Percentiles rank a stretch among this genome's conserved stretches.
These are phyloP conservation scores for Geotrichum siamense DNA, from an alignment of 1,139 yeast species.

Conservation along the genomic window DNA sequence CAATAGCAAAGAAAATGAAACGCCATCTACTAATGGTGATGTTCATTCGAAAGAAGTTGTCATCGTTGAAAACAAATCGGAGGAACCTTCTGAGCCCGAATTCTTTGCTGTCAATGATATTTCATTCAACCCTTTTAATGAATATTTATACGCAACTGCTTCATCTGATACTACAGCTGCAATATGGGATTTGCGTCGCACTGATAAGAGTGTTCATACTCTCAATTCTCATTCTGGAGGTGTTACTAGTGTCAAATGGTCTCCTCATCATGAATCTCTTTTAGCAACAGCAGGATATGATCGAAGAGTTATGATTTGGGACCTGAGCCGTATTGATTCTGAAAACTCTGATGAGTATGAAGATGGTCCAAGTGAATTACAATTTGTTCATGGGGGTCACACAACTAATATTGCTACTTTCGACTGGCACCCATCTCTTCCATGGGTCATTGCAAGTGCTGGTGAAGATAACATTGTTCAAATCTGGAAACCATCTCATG, in stretches of 20 bases:
- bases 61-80: constrained; percentile 14
- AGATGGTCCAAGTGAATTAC: constrained; percentile 36
- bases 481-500: constrained; percentile 53
- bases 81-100: constrained; percentile 40
- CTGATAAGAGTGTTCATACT: constrained; percentile 21
- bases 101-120: constrained; percentile 54
- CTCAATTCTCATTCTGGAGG: constrained; percentile 22
- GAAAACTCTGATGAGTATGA: constrained; percentile 30
- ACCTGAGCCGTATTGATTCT: constrained; percentile 39
- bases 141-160: constrained; percentile 59
- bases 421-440: constrained; percentile 76
- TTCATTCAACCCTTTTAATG: constrained; percentile 52
- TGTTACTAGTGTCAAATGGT: constrained; percentile 48
- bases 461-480: constrained; percentile 86
- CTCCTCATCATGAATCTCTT: constrained; percentile 50
- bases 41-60: neutral
- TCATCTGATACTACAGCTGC: constrained; percentile 52
- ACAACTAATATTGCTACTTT: constrained; percentile 80
- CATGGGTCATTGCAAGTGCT: constrained; percentile 73
- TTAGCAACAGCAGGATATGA: constrained; percentile 73
- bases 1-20: constrained; percentile 42
- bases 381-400: constrained; percentile 86
- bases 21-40: neutral
- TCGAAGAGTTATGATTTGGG: constrained; percentile 64
- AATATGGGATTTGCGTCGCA: constrained; percentile 62